Evolutionary conservation across 768 basidiomycete species (phyloP).

Genomic region (Obba rivulosa): DNA sequence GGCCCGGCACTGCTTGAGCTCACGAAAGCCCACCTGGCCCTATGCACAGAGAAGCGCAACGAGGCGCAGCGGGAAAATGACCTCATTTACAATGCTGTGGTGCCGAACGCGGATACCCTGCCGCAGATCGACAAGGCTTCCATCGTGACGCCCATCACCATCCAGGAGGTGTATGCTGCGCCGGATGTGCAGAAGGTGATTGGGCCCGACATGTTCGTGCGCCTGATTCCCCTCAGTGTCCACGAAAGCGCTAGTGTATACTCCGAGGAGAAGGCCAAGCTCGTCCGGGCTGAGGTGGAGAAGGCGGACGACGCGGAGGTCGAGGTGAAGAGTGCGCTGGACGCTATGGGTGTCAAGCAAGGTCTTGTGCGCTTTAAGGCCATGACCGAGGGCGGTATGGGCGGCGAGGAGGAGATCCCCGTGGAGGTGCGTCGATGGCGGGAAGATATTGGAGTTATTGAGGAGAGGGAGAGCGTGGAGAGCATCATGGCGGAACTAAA

Average conservation of each 20-base stretch:
- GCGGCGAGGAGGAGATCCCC: conserved; percentile 62
- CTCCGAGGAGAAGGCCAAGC: conserved; percentile 97
- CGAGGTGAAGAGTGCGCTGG: conserved; percentile 73
- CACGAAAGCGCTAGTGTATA: conserved; percentile 96
- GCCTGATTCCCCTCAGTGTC: conserved; percentile 86
- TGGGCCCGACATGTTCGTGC: conserved; percentile 84
- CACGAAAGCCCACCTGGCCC: conserved; percentile 73
- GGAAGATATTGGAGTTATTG: conserved; percentile 66
- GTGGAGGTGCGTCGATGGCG: conserved; percentile 67
- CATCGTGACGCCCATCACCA: conserved; percentile 81
- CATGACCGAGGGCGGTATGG: conserved; percentile 62
- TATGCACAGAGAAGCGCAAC: conserved; percentile 68
- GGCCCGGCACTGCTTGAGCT: conserved; percentile 75
- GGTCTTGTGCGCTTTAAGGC: conserved; percentile 63
- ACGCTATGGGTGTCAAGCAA: conserved; percentile 74
- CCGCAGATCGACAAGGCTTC: conserved; percentile 76
- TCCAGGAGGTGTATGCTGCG: conserved; percentile 89
- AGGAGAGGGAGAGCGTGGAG: conserved; percentile 66
- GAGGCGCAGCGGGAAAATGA: conserved; percentile 91
- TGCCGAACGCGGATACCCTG: conserved; percentile 74
- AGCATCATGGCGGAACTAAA: conserved; percentile 53
- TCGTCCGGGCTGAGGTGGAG: conserved; percentile 86
- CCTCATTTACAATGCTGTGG: conserved; percentile 91
- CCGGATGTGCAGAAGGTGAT: conserved; percentile 94
- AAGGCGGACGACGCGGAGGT: conserved; percentile 78